Evolutionary conservation across 345 rosid genomes (phyloP), one percentile per base, ranked within the genome.

Genomic region (Mangifera indica): DNA sequence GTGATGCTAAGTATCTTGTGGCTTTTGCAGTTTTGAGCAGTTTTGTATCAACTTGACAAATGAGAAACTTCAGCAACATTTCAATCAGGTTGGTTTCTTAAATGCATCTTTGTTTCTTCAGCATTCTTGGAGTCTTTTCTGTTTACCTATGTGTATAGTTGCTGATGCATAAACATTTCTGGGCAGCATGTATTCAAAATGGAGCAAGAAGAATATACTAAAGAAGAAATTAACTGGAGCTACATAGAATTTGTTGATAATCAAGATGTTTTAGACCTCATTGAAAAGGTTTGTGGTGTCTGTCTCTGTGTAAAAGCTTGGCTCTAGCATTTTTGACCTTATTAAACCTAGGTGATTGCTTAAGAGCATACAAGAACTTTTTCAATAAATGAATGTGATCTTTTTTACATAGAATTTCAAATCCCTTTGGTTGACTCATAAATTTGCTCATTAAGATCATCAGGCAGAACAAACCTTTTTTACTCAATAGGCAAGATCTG

Each of bases 141-240:
- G 54, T 63, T 24, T 32, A 49, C 51, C 52, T 71, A 7, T 60
- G 4, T 72, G 42, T 32, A 17, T 79, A 32, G 40, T 11, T 77
- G 60, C 32, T 81, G 68, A 76, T 62, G 67, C 70, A 54, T 53
- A 61, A 62, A 61, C 62, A 62, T 78, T 18, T 25, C 21, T 76
- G 63, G 40, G 69, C 97, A 95, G 99, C 99, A 95, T 68, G 99
- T 95, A 72, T 95, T 95, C 83, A 95, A 95, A 87, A 93, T 95
- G 99, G 99, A 94, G 85, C 99, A 95, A 91, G 99, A 94, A 78
- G 98, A 94, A 77, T 92, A 94, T 80, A 89, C 86, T 20, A 95
- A 90, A 79, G 99, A 95, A 85, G 88, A 91, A 84, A 95, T 95
- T 82, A 76, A 91, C 78, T 95, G 99, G 99, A 95, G 99, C 86